Evolutionary conservation across 345 rosid genomes (phyloP), one percentile per base, ranked within the genome.

Genomic region (Turritis glabra): DNA sequence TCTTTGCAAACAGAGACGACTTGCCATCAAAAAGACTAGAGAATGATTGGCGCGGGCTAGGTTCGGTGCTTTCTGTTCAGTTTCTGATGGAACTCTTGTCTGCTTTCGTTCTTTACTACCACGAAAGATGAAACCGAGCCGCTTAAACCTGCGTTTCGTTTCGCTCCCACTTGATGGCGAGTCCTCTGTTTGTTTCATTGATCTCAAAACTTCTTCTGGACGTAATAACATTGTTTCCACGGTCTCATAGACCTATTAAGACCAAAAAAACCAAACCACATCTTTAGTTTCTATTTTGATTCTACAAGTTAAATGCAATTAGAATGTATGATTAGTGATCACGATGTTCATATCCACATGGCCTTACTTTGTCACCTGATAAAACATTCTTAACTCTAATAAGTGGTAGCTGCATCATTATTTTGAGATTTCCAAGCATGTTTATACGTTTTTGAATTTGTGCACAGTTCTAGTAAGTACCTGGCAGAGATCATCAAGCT

Each of bases 401-500:
- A 64, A 72, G 64, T 43, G 40, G 43, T 22, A 55, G 48, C 19
- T 54, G 56, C 38, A 18, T 64, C 15, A 30, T 9, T 73, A 19
- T 19, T 54, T 54, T 67, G 37, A 48, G 54, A 58, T 22, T 51
- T 59, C 7, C 61, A 8, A 60, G 21, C 37, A 67, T 27, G 17
- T 13, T 8, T 13, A 68, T 2, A 54, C 7, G 41, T 71, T 43
- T 41, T n/a, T 14, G 33, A 30, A 46, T n/a, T 29, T 41, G 71
- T 70, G 40, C 59, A 55, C 3, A 35, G 13, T 17, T 65, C 19
- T 40, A 58, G 68, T 57, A 30, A 43, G 50, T 79, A 95, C 97
- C 96, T 88, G 93, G 79, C 90, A 89, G 61, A 95, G 84, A 78
- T 90, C 93, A 60, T 92, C 94, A 53, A 87, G 67, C 82, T 88